These are phyloP conservation scores for Candida jianshihensis DNA, from an alignment of 805 yeast genomes.

Conservation along the genomic window DNA sequence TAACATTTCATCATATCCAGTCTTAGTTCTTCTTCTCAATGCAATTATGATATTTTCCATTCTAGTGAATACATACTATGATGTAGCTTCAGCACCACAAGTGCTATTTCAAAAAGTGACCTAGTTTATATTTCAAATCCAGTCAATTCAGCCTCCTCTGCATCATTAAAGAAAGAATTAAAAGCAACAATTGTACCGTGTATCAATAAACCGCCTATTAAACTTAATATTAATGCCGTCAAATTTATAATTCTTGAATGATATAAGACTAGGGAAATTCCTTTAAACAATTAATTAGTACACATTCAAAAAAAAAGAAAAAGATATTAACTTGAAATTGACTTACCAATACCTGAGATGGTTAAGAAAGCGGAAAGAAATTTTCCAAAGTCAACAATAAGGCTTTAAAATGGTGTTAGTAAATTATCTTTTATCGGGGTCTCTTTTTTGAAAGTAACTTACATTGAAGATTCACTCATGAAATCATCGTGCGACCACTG, in stretches of 20 bases:
- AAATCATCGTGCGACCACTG: slow-evolving; percentile 44
- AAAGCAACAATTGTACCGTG: slow-evolving; percentile 68
- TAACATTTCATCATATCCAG: no score
- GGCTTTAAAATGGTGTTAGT: slow-evolving; percentile 17
- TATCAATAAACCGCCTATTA: slow-evolving; percentile 62
- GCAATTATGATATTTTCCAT: not conserved
- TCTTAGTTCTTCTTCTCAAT: not conserved
- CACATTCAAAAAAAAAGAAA: not conserved
- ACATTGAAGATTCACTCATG: slow-evolving; percentile 38
- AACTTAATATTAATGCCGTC: slow-evolving; percentile 54
- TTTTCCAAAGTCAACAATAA: slow-evolving; percentile 60
- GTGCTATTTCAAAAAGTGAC: no score
- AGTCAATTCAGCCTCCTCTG: slow-evolving; percentile 30
- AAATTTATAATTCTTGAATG: slow-evolving; percentile 56
- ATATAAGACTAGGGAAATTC: slow-evolving; percentile 54
- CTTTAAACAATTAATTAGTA: slow-evolving; percentile 13
- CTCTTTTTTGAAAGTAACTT: slow-evolving; percentile 13
- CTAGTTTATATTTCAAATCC: slow-evolving; percentile 16
- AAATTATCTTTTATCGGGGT: not conserved
- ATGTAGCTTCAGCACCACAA: no score
- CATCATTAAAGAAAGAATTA: slow-evolving; percentile 53
- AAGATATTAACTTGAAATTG: not conserved
- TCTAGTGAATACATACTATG: not conserved
- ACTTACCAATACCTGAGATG: slow-evolving; percentile 43
- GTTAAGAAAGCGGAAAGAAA: slow-evolving; percentile 61